phyloP scores from a whole-genome alignment of 192 early-diverging fungal genomes.

The Gonapodya sp. region DNA sequence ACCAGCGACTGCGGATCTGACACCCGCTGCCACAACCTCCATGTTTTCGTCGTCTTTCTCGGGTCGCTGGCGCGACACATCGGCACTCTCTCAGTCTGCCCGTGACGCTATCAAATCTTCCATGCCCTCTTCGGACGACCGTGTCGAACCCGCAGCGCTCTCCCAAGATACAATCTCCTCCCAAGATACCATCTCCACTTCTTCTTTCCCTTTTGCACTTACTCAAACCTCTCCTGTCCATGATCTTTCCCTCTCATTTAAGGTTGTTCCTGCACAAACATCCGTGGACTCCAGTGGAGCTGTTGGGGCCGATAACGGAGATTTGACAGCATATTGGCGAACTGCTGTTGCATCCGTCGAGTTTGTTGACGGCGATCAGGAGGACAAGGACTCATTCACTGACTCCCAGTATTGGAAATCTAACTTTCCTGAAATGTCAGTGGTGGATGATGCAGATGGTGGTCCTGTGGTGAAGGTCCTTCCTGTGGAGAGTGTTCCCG shows the following conservation, averaged over 20 bases:
- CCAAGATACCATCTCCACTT: background rate
- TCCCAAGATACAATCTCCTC: too few relatives aligned
- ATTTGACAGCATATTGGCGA: background rate
- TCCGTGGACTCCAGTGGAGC: background rate
- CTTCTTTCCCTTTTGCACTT: background rate
- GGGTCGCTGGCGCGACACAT: background rate
- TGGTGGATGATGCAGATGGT: background rate
- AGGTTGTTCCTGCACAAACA: background rate
- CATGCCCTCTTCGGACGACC: background rate
- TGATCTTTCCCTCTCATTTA: background rate
- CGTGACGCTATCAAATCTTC: background rate
- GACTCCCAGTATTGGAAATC: background rate
- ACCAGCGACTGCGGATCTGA: background rate
- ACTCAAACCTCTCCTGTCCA: background rate
- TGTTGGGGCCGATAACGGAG: background rate
- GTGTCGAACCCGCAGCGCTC: too few relatives aligned
- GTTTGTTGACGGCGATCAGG: background rate
- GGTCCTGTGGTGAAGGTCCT: background rate
- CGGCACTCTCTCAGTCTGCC: background rate
- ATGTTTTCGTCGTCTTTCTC: background rate
- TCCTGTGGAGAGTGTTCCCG: background rate
- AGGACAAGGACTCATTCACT: background rate
- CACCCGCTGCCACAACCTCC: background rate
- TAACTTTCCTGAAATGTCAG: background rate
- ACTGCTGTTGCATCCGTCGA: background rate